Conservation (phyloP, 129 eudicot genomes). For the Ambrosia trifida region DNA sequence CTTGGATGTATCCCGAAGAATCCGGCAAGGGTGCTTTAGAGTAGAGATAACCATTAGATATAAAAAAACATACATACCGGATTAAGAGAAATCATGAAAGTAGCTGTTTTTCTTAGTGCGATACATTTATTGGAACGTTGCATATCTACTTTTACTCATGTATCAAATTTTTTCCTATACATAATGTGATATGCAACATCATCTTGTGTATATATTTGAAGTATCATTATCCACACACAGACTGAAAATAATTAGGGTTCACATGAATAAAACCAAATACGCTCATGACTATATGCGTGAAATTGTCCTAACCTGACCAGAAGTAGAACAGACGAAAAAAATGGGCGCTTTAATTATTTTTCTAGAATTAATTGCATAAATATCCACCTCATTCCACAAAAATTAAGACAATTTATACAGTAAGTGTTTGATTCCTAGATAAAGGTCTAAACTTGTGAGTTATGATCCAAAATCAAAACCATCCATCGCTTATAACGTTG, state of each 20-base stretch:
- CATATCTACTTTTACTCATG: not conserved
- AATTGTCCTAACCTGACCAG: not conserved
- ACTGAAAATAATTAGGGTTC: too few relatives aligned
- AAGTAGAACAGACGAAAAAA: not conserved
- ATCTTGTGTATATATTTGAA: too few relatives aligned
- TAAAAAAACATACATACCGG: not conserved
- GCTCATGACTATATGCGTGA: not conserved
- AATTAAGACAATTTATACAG: not conserved
- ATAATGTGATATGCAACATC: too few relatives aligned
- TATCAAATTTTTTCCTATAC: not conserved
- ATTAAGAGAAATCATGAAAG: not conserved
- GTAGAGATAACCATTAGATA: slow-evolving; percentile 24
- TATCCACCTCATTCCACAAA: not conserved
- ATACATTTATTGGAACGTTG: too few relatives aligned
- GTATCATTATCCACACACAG: too few relatives aligned
- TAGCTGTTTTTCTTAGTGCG: not conserved
- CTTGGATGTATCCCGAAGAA: slow-evolving; percentile 86
- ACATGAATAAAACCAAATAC: not conserved
- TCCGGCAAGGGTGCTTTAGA: slow-evolving; percentile 52
- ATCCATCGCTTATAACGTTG: not conserved
- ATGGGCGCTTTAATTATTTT: too few relatives aligned
- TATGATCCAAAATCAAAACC: not conserved
- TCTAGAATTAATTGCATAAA: not conserved
- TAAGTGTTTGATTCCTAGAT: not conserved
- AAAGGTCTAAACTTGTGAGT: not conserved